Percentiles rank a stretch among this genome's conserved stretches.
phyloP scores from a whole-genome alignment of 192 early-diverging fungal genomes.

The Linnemannia schmuckeri region DNA sequence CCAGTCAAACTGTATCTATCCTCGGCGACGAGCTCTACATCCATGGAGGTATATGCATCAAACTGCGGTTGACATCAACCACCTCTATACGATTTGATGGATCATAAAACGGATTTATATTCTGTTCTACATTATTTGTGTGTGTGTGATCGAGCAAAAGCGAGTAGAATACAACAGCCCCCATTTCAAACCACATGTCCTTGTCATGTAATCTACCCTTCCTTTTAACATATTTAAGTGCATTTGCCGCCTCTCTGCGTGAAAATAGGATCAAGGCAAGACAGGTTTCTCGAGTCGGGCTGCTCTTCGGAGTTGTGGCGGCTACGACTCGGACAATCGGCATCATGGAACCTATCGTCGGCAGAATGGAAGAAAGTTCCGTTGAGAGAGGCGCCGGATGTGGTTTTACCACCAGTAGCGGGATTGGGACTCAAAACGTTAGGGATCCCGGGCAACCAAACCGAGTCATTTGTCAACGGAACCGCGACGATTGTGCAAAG shows the following conservation, averaged over 20 bases:
- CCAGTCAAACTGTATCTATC: conserved; percentile 46
- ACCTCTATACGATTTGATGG: neutral
- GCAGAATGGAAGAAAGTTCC: conserved; percentile 36
- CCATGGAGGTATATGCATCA: conserved; percentile 39
- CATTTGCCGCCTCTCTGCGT: neutral
- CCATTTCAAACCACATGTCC: neutral
- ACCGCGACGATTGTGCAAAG: conserved; percentile 22
- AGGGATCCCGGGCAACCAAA: conserved; percentile 35
- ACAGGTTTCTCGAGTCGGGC: conserved; percentile 33
- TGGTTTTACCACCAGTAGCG: conserved; percentile 27
- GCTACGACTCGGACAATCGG: conserved; percentile 26
- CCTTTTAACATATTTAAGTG: neutral
- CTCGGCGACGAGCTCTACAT: conserved; percentile 50
- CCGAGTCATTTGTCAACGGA: conserved; percentile 15
- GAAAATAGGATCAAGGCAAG: conserved; percentile 24
- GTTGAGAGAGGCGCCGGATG: conserved; percentile 9
- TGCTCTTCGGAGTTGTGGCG: conserved; percentile 44
- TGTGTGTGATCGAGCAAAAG: neutral
- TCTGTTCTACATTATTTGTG: neutral
- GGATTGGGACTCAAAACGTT: conserved; percentile 41
- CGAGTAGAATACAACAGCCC: neutral
- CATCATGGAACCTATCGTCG: conserved; percentile 34
- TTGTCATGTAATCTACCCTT: neutral
- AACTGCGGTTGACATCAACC: neutral
- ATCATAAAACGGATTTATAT: neutral